phyloP scores from a whole-genome alignment of 306 rosid species.

The Fragaria iinumae region DNA sequence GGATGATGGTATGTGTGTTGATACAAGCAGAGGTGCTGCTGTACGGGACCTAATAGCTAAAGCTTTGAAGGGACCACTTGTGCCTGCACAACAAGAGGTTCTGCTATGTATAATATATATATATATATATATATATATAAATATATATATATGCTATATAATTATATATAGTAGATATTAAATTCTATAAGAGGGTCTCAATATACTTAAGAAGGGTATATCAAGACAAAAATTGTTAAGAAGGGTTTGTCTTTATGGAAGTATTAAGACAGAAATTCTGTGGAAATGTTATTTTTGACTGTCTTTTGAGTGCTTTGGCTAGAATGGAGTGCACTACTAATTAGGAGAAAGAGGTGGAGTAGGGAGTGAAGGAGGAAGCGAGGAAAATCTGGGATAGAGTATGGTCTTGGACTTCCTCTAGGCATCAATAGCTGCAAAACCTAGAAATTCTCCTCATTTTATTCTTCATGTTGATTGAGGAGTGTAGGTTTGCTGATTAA shows the following conservation, averaged over 20 bases:
- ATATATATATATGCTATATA: background rate
- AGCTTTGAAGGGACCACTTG: slow-evolving; percentile 95
- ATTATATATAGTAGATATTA: too few relatives aligned
- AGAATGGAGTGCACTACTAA: background rate
- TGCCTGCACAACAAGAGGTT: slow-evolving; percentile 91
- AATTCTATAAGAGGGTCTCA: too few relatives aligned
- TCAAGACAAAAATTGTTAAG: background rate
- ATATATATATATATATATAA: background rate
- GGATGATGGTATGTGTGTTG: slow-evolving; percentile 96
- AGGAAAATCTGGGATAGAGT: background rate
- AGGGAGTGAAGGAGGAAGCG: background rate
- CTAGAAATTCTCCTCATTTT: background rate
- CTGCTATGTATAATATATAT: background rate
- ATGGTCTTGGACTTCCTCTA: background rate
- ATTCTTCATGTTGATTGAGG: background rate
- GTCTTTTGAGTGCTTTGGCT: background rate
- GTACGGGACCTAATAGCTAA: slow-evolving; percentile 84
- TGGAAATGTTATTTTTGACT: background rate
- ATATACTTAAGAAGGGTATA: background rate
- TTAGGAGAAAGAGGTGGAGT: background rate
- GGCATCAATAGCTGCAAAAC: background rate
- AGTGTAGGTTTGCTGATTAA: background rate
- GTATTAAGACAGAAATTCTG: background rate
- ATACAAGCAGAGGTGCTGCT: slow-evolving; percentile 93
- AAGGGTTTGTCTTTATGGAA: background rate